A percentile compares a stretch with the other conserved stretches of the same genome.
These are phyloP conservation scores for Amorphotheca resinae DNA, from an alignment of 495 filamentous ascomycete genomes.

Conservation along the genomic window DNA sequence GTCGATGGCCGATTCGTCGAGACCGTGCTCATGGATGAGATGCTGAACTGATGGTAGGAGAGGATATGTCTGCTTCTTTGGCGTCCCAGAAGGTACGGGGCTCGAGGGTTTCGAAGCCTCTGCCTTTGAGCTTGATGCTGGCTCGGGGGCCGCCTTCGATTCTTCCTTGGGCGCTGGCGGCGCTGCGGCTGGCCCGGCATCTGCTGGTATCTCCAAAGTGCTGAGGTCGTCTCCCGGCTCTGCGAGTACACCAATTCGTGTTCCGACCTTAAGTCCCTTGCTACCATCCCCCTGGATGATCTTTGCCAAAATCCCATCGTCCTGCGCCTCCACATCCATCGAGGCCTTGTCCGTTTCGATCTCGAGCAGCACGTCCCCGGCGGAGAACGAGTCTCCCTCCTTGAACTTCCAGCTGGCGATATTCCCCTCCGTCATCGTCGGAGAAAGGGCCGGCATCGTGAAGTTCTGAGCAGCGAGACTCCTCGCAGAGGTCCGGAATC, in stretches of 20 bases:
- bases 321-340: constrained; percentile 85
- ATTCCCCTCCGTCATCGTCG: constrained; percentile 80
- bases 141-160: constrained; percentile 20
- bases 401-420: constrained; percentile 67
- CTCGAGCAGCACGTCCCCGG: constrained; percentile 71
- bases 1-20: constrained; percentile 56
- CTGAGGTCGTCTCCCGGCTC: constrained; percentile 63
- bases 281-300: constrained; percentile 57
- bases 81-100: constrained; percentile 28
- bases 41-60: constrained; percentile 77
- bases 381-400: constrained; percentile 62
- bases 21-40: constrained; percentile 62
- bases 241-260: constrained; percentile 63
- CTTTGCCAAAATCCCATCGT: constrained; percentile 68
- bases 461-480: constrained; percentile 59
- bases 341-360: constrained; percentile 84
- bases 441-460: constrained; percentile 76
- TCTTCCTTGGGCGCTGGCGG: constrained; percentile 24
- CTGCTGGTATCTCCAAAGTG: constrained; percentile 53
- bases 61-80: constrained; percentile 61
- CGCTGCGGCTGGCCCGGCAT: constrained; percentile 29
- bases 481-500: constrained; percentile 46
- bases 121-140: constrained; percentile 5
- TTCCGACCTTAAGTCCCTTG: constrained; percentile 59
- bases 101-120: constrained; percentile 14